Conservation (phyloP, 176 grass and related monocot genomes). For the Poa annua region DNA sequence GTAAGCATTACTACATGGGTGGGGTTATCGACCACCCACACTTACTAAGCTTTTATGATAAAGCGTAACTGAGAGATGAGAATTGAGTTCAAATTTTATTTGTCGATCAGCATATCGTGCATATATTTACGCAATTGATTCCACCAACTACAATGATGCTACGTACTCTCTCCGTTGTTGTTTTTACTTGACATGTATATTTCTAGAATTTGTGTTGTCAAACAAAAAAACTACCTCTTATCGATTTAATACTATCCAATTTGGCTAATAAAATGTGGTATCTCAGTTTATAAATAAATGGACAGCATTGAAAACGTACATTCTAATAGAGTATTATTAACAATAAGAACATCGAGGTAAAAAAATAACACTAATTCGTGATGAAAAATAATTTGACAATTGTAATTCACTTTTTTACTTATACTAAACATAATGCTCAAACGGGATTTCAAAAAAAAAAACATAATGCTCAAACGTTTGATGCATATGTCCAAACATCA, state of each 20-base stretch:
- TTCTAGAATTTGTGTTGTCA: neutral
- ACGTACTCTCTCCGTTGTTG: neutral
- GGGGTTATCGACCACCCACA: conserved; percentile 12
- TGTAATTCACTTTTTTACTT: neutral
- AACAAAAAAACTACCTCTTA: neutral
- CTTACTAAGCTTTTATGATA: neutral
- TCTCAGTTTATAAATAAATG: neutral
- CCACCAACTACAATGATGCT: neutral
- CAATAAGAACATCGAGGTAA: neutral
- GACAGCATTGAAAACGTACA: neutral
- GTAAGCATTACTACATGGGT: neutral
- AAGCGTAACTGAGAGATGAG: neutral
- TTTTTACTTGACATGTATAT: neutral
- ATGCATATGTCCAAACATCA: neutral
- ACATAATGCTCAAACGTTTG: neutral
- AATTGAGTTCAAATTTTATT: neutral
- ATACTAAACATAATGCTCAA: neutral
- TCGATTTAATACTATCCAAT: neutral
- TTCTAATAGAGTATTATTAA: too few relatives aligned
- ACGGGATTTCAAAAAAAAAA: too few relatives aligned
- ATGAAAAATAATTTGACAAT: neutral
- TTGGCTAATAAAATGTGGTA: neutral
- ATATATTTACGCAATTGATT: neutral
- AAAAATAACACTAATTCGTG: neutral
- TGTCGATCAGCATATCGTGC: neutral